Conservation (phyloP, 2,329 filamentous ascomycete genomes). For the Coniochaeta prunicola region DNA sequence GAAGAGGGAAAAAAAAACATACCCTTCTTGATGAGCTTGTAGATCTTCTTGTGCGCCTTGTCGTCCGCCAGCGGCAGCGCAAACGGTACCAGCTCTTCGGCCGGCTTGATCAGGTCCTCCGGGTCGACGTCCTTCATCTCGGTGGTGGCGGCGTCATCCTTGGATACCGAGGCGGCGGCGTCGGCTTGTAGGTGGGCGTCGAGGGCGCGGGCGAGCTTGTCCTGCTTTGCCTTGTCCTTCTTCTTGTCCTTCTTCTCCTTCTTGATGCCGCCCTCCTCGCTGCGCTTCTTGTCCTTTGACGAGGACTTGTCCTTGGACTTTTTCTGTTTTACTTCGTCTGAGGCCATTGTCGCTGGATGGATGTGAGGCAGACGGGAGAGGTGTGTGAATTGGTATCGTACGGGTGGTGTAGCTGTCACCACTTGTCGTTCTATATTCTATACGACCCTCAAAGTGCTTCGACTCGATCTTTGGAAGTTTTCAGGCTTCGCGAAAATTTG, state of each 20-base stretch:
- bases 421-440: neutral
- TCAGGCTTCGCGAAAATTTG: slow-evolving; percentile 3
- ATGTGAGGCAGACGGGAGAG: neutral
- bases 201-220: slow-evolving; percentile 59
- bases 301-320: slow-evolving; percentile 33
- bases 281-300: slow-evolving; percentile 48
- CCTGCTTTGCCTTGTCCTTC: slow-evolving; percentile 66
- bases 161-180: slow-evolving; percentile 35
- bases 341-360: slow-evolving; percentile 14
- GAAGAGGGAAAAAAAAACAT: slow-evolving; percentile 17
- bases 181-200: slow-evolving; percentile 55
- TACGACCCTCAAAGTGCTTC: neutral
- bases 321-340: slow-evolving; percentile 27
- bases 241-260: slow-evolving; percentile 55
- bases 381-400: neutral
- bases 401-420: neutral
- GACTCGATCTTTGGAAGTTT: neutral
- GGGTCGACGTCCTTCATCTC: slow-evolving; percentile 35
- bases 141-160: slow-evolving; percentile 28
- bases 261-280: slow-evolving; percentile 43
- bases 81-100: slow-evolving; percentile 68
- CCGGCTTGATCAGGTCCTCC: slow-evolving; percentile 33
- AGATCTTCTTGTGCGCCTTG: slow-evolving; percentile 63
- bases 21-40: slow-evolving; percentile 59
- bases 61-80: slow-evolving; percentile 74